These are phyloP conservation scores for Handroanthus guayacan DNA, from an alignment of 257 asterid genomes.

Conservation along the genomic window DNA sequence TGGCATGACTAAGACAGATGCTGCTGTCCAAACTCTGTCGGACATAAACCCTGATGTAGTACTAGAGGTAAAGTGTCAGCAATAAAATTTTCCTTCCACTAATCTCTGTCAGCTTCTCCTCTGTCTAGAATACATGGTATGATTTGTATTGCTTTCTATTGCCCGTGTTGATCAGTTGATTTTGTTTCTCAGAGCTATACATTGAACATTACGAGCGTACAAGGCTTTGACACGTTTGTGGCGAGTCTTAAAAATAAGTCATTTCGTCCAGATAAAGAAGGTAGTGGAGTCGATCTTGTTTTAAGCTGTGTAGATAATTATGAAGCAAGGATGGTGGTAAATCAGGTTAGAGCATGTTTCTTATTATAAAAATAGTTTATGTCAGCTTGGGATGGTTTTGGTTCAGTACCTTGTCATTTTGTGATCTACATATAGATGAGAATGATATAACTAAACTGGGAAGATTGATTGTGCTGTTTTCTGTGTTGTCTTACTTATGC, in stretches of 20 bases:
- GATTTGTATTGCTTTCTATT: constrained; percentile 8
- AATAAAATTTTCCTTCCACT: constrained; percentile 20
- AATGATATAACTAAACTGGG: constrained; percentile 23
- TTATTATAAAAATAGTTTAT: constrained; percentile 12
- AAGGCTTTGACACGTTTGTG: constrained; percentile 93
- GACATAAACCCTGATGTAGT: constrained; percentile 98
- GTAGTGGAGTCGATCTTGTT: constrained; percentile 87
- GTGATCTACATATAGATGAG: background rate
- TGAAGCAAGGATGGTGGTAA: constrained; percentile 99
- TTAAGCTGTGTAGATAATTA: constrained; percentile 98
- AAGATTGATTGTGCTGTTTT: constrained; percentile 12
- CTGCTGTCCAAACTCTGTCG: constrained; percentile 95
- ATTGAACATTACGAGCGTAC: constrained; percentile 90
- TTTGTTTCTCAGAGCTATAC: constrained; percentile 83
- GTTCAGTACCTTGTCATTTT: constrained; percentile 30
- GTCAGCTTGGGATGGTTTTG: constrained; percentile 11
- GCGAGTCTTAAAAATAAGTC: constrained; percentile 80
- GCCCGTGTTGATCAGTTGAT: constrained; percentile 33
- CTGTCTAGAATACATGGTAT: constrained; percentile 12
- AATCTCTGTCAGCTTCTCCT: background rate
- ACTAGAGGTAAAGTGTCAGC: constrained; percentile 75
- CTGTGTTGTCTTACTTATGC: constrained; percentile 23
- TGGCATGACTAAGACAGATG: constrained; percentile 99
- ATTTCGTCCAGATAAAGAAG: constrained; percentile 74
- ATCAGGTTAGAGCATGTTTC: constrained; percentile 71